Conservation (phyloP, 2,329 filamentous ascomycete genomes). For the Claviceps lovelessii region DNA sequence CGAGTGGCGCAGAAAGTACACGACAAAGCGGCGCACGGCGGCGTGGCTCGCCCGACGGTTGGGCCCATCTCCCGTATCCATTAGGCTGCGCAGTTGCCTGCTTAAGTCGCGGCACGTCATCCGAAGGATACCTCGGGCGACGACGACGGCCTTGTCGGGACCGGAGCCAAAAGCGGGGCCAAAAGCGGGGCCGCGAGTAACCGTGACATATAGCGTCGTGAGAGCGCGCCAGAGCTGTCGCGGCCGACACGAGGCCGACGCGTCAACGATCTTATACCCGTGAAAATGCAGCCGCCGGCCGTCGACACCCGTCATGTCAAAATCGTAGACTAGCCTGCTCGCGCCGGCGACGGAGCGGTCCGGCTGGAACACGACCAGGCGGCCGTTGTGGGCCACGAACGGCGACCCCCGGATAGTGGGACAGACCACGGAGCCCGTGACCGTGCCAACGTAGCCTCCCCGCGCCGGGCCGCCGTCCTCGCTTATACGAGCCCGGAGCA, state of each 20-base stretch:
- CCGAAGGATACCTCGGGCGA: background rate
- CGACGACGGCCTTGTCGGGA: background rate
- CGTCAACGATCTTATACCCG: conserved; percentile 48
- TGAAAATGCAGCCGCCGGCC: conserved; percentile 42
- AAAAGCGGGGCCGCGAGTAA: conserved; percentile 21
- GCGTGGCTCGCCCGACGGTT: conserved; percentile 23
- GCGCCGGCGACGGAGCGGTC: conserved; percentile 41
- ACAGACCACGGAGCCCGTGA: conserved; percentile 42
- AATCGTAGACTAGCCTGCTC: conserved; percentile 45
- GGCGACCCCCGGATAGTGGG: conserved; percentile 30
- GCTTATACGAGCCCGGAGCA: conserved; percentile 40
- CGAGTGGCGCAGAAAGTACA: conserved; percentile 41
- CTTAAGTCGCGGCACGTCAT: background rate
- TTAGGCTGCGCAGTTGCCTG: background rate
- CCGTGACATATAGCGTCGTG: conserved; percentile 46
- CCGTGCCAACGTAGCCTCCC: conserved; percentile 16
- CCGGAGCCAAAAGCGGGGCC: background rate
- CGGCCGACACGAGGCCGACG: conserved; percentile 41
- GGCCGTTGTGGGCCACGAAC: conserved; percentile 44
- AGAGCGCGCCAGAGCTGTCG: conserved; percentile 46
- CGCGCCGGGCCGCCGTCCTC: background rate
- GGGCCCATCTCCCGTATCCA: background rate
- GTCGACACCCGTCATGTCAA: conserved; percentile 41
- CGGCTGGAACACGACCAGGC: conserved; percentile 41
- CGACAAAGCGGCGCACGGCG: conserved; percentile 36